These are phyloP conservation scores for Gynandropsis gynandra DNA, from an alignment of 345 rosid genomes.

Conservation along the genomic window DNA sequence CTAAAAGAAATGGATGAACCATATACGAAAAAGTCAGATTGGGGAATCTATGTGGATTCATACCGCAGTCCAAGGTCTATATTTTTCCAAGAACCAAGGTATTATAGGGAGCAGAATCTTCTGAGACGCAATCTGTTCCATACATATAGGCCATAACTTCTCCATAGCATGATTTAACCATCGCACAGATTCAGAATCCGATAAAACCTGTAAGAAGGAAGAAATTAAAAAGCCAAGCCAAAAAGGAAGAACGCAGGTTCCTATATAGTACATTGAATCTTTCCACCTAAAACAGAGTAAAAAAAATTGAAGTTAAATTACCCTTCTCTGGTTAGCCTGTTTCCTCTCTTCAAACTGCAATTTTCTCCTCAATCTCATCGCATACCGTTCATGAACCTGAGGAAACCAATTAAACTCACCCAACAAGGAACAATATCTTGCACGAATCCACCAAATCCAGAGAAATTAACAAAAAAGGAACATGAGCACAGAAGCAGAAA, in stretches of 20 bases:
- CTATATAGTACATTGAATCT: neutral
- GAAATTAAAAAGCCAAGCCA: neutral
- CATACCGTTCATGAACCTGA: conserved; percentile 71
- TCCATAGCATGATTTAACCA: conserved; percentile 88
- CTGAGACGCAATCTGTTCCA: conserved; percentile 88
- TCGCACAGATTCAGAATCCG: conserved; percentile 81
- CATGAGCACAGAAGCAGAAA: neutral
- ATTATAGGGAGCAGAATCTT: conserved; percentile 83
- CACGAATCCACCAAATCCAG: neutral
- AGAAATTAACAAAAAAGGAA: neutral
- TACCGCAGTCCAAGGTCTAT: conserved; percentile 97
- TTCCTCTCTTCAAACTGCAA: conserved; percentile 59
- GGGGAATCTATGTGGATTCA: conserved; percentile 18
- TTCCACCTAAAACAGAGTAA: conserved; percentile 12
- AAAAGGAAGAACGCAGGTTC: neutral
- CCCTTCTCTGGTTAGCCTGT: conserved; percentile 68
- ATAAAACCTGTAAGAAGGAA: conserved; percentile 41
- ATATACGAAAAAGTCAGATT: neutral
- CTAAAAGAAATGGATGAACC: neutral
- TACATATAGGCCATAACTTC: conserved; percentile 88
- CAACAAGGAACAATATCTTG: neutral
- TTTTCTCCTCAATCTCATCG: conserved; percentile 48
- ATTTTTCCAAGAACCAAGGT: conserved; percentile 96
- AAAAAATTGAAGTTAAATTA: conserved; percentile 16
- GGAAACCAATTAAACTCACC: neutral